Percentiles rank a stretch among this genome's conserved stretches.
Evolutionary conservation across 257 asterid species (phyloP).

Genomic region (Capsicum pubescens): DNA sequence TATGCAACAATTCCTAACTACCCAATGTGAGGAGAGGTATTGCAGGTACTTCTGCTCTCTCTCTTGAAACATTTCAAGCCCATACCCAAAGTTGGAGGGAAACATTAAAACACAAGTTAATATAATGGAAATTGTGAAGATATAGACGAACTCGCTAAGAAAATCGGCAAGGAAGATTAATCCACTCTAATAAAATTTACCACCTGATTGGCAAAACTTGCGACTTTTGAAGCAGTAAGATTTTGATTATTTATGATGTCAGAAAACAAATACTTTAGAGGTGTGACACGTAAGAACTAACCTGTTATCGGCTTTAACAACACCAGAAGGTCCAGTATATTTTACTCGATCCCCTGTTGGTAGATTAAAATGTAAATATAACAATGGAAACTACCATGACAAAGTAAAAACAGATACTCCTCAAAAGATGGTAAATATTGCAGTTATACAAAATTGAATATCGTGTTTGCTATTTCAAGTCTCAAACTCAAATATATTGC

Average conservation of each 20-base stretch:
- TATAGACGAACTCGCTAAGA: slow-evolving; percentile 2
- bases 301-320: slow-evolving; percentile 75
- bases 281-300: slow-evolving; percentile 40
- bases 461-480: neutral
- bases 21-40: neutral
- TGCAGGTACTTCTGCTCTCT: slow-evolving; percentile 3
- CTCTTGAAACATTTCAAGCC: slow-evolving; percentile 1
- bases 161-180: slow-evolving; percentile 18
- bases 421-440: neutral
- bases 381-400: neutral
- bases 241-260: slow-evolving; percentile 23
- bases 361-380: slow-evolving; percentile 32
- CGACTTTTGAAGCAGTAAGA: neutral
- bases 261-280: slow-evolving; percentile 22
- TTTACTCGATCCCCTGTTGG: slow-evolving; percentile 91
- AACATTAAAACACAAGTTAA: neutral
- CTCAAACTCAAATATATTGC: slow-evolving; percentile 15
- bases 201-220: slow-evolving; percentile 6
- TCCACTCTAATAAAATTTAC: neutral
- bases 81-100: neutral
- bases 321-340: slow-evolving; percentile 74
- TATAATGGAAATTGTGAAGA: neutral
- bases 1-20: slow-evolving; percentile 7
- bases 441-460: slow-evolving; percentile 4
- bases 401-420: slow-evolving; percentile 25